These are phyloP conservation scores for Serendipita sp. DNA, from an alignment of 768 basidiomycete species.

Conservation along the genomic window DNA sequence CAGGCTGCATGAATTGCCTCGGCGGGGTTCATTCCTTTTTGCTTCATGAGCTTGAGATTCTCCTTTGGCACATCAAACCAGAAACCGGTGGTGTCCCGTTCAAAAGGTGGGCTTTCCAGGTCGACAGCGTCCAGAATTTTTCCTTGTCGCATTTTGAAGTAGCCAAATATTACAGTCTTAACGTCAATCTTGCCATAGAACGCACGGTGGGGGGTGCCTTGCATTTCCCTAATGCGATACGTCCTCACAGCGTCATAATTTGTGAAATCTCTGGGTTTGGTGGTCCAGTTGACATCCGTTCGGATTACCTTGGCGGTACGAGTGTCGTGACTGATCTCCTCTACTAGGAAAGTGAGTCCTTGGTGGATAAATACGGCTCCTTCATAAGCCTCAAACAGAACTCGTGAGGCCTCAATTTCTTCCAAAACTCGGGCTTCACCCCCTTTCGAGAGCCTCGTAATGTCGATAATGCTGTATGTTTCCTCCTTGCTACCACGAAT, in stretches of 20 bases:
- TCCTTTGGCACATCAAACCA: slow-evolving; percentile 62
- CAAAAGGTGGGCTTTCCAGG: slow-evolving; percentile 62
- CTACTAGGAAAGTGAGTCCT: slow-evolving; percentile 65
- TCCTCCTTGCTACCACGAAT: slow-evolving; percentile 69
- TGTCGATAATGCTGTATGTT: slow-evolving; percentile 56
- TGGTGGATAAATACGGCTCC: slow-evolving; percentile 86
- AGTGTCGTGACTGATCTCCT: slow-evolving; percentile 65
- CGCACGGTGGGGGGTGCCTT: slow-evolving; percentile 35
- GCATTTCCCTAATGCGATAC: slow-evolving; percentile 52
- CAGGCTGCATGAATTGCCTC: slow-evolving; percentile 75
- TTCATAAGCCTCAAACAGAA: slow-evolving; percentile 74
- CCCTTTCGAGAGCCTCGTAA: slow-evolving; percentile 27
- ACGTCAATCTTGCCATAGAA: slow-evolving; percentile 66
- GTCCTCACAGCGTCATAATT: slow-evolving; percentile 67
- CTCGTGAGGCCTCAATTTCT: slow-evolving; percentile 68
- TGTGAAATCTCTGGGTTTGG: slow-evolving; percentile 50
- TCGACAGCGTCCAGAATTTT: slow-evolving; percentile 62
- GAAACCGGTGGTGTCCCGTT: slow-evolving; percentile 52
- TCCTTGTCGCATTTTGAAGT: slow-evolving; percentile 7
- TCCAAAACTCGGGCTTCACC: slow-evolving; percentile 41
- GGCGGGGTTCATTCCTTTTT: slow-evolving; percentile 46
- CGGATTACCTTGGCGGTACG: slow-evolving; percentile 52
- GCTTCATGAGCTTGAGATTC: slow-evolving; percentile 35
- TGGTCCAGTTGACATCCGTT: slow-evolving; percentile 75
- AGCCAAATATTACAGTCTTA: slow-evolving; percentile 54